Evolutionary conservation across 306 rosid genomes (phyloP), one percentile per base, ranked within the genome.

Genomic region (Urtica urens): DNA sequence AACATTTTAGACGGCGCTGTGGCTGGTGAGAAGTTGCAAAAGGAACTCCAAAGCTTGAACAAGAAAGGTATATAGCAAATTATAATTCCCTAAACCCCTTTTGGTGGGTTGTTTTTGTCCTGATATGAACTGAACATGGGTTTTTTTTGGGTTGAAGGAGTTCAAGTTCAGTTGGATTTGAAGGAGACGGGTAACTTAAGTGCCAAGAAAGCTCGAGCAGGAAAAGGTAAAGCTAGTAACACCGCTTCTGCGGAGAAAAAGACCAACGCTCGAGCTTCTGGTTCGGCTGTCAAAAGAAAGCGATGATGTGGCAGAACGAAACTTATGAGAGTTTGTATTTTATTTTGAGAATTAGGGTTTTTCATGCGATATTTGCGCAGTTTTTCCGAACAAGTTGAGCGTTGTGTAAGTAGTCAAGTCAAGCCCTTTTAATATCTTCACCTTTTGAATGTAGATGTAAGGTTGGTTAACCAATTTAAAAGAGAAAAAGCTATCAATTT

Each of bases 31-130:
- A 90, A 90, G 81, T 76, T 90, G 78, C 75, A 73, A 60, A 58
- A 70, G 51, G 99, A 77, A 65, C 95, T 90, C 63, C 72, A 73
- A 63, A 79, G 79, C 57, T 72, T 77, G 73, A 90, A 78, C 65
- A 72, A 77, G 26, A 79, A 82, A 70, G 94, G 99, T 90, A 60
- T 48, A 53, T 46, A n/a, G n/a, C 38, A 28, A 60, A 46, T 10
- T 4, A 28, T 10, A 10, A 10, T 28, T 28, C 33, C 10, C 33
- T 4, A 4, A 28, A 28, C 10, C 4, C 33, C 4, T 35, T 35
- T 35, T 10, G 37, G 13, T 7, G 11, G 11, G n/a, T 35, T 27
- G 23, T 7, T 29, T 37, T 27, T 28, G n/a, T 43, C 37, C 51
- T 31, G 14, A 13, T 30, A 2, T 40, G 10, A 41, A 9, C 16